Percentiles rank a stretch among this genome's conserved stretches.
phyloP scores from a whole-genome alignment of 2,329 filamentous ascomycete species.

The Aspergillus sergii region DNA sequence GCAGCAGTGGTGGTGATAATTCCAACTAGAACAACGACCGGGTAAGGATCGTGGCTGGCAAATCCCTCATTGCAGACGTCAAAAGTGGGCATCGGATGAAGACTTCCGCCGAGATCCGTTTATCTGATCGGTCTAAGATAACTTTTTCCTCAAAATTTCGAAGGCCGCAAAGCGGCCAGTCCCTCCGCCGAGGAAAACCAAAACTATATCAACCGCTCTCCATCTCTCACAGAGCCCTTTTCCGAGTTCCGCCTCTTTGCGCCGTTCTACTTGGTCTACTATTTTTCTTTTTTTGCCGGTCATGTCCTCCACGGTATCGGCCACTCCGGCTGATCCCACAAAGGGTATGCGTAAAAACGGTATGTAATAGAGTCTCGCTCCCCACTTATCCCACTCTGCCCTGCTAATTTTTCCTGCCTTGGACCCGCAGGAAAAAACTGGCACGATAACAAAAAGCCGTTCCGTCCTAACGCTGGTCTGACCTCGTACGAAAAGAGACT shows the following conservation, averaged over 20 bases:
- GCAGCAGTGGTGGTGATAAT: constrained; percentile 17
- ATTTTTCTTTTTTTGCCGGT: constrained; percentile 16
- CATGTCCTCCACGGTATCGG: constrained; percentile 50
- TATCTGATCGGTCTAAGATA: constrained; percentile 49
- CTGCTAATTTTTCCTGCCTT: constrained; percentile 22
- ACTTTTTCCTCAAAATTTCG: constrained; percentile 26
- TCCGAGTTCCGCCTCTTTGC: constrained; percentile 5
- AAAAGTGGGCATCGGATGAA: constrained; percentile 17
- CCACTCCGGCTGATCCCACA: constrained; percentile 37
- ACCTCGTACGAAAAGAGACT: constrained; percentile 77
- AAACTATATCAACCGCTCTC: constrained; percentile 10
- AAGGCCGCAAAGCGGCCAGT: constrained; percentile 1
- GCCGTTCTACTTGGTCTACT: constrained; percentile 3
- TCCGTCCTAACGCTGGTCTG: constrained; percentile 77
- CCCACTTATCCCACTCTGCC: constrained; percentile 12
- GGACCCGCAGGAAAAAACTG: constrained; percentile 81
- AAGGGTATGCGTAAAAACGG: constrained; percentile 81
- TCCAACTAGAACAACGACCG: constrained; percentile 16
- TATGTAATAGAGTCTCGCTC: constrained; percentile 43
- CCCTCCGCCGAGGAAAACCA: constrained; percentile 3
- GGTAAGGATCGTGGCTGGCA: constrained; percentile 13
- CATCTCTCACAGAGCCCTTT: neutral
- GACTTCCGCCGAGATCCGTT: constrained; percentile 42
- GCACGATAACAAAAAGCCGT: constrained; percentile 80
- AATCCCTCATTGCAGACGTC: constrained; percentile 20